Evolutionary conservation across 2,329 filamentous ascomycete genomes (phyloP).

Genomic region (Alternaria solani): DNA sequence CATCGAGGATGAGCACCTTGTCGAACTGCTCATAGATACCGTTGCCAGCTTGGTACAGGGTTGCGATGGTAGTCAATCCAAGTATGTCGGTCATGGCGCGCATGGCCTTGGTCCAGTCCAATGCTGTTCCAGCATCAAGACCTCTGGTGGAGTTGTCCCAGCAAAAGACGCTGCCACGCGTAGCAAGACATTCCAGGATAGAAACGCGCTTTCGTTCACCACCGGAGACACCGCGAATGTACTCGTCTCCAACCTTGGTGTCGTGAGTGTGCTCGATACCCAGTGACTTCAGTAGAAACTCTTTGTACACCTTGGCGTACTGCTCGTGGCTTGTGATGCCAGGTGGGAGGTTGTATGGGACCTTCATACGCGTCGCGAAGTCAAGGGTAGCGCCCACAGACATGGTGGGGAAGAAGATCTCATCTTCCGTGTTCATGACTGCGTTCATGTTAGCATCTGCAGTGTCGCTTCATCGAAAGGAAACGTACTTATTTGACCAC

Average conservation of each 20-base stretch:
- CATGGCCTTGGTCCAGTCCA: conserved; percentile 65
- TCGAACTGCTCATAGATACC: conserved; percentile 70
- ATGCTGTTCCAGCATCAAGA: conserved; percentile 52
- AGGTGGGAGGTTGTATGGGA: conserved; percentile 70
- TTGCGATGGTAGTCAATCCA: conserved; percentile 62
- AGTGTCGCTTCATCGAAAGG: too few species aligned
- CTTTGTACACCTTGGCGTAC: too few species aligned
- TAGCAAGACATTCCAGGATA: conserved; percentile 70
- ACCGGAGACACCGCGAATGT: conserved; percentile 70
- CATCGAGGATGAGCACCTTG: conserved; percentile 76
- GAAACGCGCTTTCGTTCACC: conserved; percentile 75
- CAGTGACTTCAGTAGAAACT: too few species aligned
- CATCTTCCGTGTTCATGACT: conserved; percentile 77
- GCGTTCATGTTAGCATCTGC: neutral
- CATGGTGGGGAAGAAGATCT: conserved; percentile 76
- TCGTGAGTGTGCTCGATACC: conserved; percentile 60
- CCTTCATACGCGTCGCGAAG: conserved; percentile 57
- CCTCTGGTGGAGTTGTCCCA: conserved; percentile 57
- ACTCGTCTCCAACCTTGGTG: conserved; percentile 74
- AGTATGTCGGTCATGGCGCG: conserved; percentile 59
- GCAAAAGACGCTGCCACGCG: conserved; percentile 60
- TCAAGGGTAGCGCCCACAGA: conserved; percentile 84
- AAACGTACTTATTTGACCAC: conserved; percentile 70
- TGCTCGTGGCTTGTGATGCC: conserved; percentile 63
- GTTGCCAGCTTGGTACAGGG: conserved; percentile 62